Evolutionary conservation across 2,329 filamentous ascomycete species (phyloP).

Genomic region (Polytolypa hystricis): DNA sequence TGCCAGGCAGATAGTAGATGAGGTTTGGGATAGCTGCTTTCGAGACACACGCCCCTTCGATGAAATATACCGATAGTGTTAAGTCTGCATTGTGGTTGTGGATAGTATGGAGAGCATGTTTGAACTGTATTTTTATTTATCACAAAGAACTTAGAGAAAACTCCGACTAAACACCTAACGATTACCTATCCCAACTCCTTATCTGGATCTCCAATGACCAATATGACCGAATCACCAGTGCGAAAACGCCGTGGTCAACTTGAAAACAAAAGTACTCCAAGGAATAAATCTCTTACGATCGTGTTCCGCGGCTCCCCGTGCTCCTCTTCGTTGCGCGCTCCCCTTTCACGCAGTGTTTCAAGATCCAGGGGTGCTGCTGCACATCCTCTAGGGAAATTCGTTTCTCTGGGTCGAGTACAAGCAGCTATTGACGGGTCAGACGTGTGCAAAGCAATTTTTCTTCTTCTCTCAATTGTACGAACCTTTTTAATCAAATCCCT

Average conservation of each 20-base stretch:
- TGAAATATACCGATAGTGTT: conserved; percentile 81
- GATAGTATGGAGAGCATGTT: too few relatives aligned
- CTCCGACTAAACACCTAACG: too few relatives aligned
- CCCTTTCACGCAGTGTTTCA: conserved; percentile 73
- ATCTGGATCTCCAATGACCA: too few relatives aligned
- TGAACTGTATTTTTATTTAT: too few relatives aligned
- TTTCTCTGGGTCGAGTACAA: conserved; percentile 90
- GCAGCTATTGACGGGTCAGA: conserved; percentile 45
- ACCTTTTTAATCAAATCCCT: conserved; percentile 87
- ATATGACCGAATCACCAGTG: too few relatives aligned
- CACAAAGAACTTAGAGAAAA: too few relatives aligned
- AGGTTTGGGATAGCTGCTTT: conserved; percentile 99
- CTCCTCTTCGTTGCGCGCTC: conserved; percentile 34
- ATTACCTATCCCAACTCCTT: too few relatives aligned
- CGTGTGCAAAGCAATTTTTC: conserved; percentile 9
- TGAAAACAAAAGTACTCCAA: too few relatives aligned
- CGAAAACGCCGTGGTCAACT: too few relatives aligned
- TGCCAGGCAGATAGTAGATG: conserved; percentile 78
- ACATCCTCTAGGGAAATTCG: conserved; percentile 82
- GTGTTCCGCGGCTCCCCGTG: conserved; percentile 22
- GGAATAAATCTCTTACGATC: too few relatives aligned
- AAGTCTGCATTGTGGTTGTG: too few relatives aligned
- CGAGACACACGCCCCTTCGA: conserved; percentile 90
- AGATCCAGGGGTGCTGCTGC: conserved; percentile 85
- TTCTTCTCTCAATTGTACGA: conserved; percentile 21